These are phyloP conservation scores for Nepenthes alata DNA, from an alignment of 179 eudicot species.

Conservation along the genomic window DNA sequence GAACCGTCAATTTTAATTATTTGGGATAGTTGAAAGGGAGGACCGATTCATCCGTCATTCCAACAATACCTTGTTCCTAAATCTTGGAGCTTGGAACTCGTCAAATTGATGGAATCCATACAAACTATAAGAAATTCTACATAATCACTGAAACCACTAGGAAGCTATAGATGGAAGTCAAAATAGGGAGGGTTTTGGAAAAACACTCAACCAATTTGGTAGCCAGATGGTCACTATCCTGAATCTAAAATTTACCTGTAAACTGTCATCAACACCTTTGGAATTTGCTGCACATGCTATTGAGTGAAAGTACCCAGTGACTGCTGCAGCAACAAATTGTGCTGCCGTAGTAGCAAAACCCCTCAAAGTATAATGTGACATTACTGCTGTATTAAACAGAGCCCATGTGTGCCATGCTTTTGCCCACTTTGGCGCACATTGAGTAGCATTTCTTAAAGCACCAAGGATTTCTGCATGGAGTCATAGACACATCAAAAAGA, in stretches of 20 bases:
- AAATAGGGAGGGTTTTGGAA: no score
- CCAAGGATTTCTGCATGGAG: conserved; percentile 45
- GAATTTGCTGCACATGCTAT: conserved; percentile 90
- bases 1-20: no score
- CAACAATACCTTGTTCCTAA: no score
- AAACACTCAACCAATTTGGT: no score
- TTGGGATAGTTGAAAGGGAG: no score
- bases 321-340: conserved; percentile 89
- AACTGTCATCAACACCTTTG: conserved; percentile 92
- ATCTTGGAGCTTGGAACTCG: no score
- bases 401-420: conserved; percentile 99
- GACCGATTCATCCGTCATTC: no score
- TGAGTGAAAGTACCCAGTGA: conserved; percentile 93
- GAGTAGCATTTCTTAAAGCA: conserved; percentile 74
- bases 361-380: conserved; percentile 83
- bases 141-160: no score
- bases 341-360: conserved; percentile 45
- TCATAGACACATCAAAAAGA: conserved; percentile 4
- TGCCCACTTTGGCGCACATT: conserved; percentile 70
- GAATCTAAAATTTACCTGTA: conserved; percentile 46
- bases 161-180: no score
- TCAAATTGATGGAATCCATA: no score
- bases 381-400: conserved; percentile 90
- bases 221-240: no score
- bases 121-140: no score